phyloP scores from a whole-genome alignment of 176 grass and related monocot genomes.

The Paspalum notatum region DNA sequence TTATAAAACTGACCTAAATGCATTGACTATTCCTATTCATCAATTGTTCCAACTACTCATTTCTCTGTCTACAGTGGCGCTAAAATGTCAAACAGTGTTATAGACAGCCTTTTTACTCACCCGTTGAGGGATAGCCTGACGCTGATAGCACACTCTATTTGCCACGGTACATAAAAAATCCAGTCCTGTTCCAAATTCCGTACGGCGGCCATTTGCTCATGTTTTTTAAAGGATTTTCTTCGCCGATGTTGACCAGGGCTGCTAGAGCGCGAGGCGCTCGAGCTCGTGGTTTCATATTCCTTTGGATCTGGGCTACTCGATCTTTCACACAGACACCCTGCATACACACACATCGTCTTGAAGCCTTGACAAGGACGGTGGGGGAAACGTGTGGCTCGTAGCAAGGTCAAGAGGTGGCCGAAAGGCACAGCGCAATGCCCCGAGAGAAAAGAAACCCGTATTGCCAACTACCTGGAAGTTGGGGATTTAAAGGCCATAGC shows the following conservation, averaged over 20 bases:
- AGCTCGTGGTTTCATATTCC: slow-evolving; percentile 21
- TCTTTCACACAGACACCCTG: slow-evolving; percentile 25
- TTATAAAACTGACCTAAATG: too few relatives aligned
- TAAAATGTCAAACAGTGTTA: too few relatives aligned
- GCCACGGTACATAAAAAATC: not conserved
- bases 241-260: not conserved
- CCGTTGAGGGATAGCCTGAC: too few relatives aligned
- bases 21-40: too few relatives aligned
- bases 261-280: too few relatives aligned
- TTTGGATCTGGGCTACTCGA: not conserved
- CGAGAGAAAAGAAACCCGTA: not conserved
- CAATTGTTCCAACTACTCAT: too few relatives aligned
- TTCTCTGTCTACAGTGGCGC: too few relatives aligned
- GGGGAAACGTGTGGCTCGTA: slow-evolving; percentile 30
- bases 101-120: too few relatives aligned
- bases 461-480: not conserved
- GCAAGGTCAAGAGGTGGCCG: not conserved
- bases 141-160: not conserved
- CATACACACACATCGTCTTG: not conserved
- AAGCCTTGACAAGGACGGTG: slow-evolving; percentile 1
- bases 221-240: too few relatives aligned
- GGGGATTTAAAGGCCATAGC: not conserved
- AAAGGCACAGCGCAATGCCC: not conserved
- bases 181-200: not conserved
- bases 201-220: not conserved